phyloP scores from a whole-genome alignment of 305 asterid genomes.

The Coffea humblotiana region DNA sequence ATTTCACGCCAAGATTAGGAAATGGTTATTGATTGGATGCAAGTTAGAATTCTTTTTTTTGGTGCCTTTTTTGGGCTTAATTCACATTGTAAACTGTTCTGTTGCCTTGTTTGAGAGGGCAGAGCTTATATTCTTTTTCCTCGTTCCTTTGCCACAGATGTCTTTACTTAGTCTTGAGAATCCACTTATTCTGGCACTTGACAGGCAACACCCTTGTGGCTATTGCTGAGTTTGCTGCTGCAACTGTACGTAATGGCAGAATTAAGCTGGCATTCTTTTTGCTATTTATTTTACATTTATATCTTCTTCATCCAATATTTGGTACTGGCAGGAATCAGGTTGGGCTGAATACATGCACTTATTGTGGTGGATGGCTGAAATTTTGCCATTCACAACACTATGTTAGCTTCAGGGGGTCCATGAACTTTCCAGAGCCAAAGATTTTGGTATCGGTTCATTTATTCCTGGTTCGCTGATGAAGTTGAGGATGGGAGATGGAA shows the following conservation, averaged over 20 bases:
- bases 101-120: too few relatives aligned
- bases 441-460: slow-evolving; percentile 28
- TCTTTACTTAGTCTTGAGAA: slow-evolving; percentile 51
- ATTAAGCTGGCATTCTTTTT: slow-evolving; percentile 9
- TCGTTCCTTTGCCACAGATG: slow-evolving; percentile 49
- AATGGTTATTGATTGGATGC: too few relatives aligned
- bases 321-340: slow-evolving; percentile 51
- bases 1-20: too few relatives aligned
- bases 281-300: slow-evolving; percentile 11
- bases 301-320: slow-evolving; percentile 9
- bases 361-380: slow-evolving; percentile 61
- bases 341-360: slow-evolving; percentile 59
- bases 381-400: slow-evolving; percentile 31
- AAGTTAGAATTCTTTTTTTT: too few relatives aligned
- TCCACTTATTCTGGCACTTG: slow-evolving; percentile 58
- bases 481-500: slow-evolving; percentile 41
- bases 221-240: slow-evolving; percentile 57
- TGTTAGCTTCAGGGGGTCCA: slow-evolving; percentile 32
- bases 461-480: slow-evolving; percentile 39
- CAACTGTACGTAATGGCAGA: slow-evolving; percentile 47
- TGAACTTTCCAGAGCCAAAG: slow-evolving; percentile 25
- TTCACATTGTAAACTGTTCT: too few relatives aligned
- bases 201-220: slow-evolving; percentile 61
- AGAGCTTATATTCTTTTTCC: background rate
- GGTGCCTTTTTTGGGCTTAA: too few relatives aligned